Evolutionary conservation across 495 filamentous ascomycete species (phyloP).

Genomic region (Diplogelasinospora grovesii): DNA sequence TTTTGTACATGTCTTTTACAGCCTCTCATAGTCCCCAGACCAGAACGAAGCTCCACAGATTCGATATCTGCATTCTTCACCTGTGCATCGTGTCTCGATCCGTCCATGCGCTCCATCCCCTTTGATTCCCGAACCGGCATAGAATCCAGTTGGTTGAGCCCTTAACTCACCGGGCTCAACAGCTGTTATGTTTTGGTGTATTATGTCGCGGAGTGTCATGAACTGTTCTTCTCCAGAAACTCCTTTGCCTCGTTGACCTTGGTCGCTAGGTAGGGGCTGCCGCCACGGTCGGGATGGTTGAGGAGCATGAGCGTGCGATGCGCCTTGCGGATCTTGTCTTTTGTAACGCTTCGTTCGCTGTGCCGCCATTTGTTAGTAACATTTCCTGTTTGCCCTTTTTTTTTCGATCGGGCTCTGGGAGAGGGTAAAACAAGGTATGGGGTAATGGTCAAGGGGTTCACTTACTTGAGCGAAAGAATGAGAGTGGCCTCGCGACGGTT

Average conservation of each 20-base stretch:
- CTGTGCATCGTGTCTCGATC: too few species aligned
- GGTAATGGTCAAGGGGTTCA: too few species aligned
- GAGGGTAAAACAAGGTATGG: neutral
- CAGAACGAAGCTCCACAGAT: too few species aligned
- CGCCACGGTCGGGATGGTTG: constrained; percentile 96
- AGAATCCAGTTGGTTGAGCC: too few species aligned
- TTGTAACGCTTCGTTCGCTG: constrained; percentile 78
- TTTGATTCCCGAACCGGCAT: too few species aligned
- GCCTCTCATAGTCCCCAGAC: neutral
- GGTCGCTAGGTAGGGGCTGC: constrained; percentile 91
- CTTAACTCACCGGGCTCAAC: neutral
- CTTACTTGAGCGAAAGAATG: constrained; percentile 85
- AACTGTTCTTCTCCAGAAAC: constrained; percentile 70
- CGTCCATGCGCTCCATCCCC: too few species aligned
- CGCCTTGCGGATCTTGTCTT: constrained; percentile 91
- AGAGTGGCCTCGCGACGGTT: constrained; percentile 82
- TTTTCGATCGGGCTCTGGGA: constrained; percentile 7
- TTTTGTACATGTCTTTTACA: constrained; percentile 11
- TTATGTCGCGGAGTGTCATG: constrained; percentile 3
- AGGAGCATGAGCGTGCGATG: constrained; percentile 94
- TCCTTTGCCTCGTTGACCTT: constrained; percentile 99
- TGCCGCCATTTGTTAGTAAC: constrained; percentile 12
- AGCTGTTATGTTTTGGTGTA: too few species aligned
- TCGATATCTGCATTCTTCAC: too few species aligned
- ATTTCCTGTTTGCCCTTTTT: too few species aligned